Evolutionary conservation across 495 filamentous ascomycete genomes (phyloP).

Genomic region (Hypoxylon trugodes): DNA sequence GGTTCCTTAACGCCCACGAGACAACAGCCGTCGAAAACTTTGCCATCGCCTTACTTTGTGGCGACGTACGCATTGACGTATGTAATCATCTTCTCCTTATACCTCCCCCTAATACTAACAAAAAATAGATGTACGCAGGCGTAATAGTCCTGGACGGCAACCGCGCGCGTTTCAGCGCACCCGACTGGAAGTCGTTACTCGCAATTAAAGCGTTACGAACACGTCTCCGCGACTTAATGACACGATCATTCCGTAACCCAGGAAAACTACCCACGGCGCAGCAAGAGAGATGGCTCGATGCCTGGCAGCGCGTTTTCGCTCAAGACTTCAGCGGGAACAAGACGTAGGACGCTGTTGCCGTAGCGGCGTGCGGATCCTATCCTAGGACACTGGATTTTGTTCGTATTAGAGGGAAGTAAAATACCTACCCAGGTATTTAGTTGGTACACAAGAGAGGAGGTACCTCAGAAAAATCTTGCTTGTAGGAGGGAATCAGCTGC

Average conservation of each 20-base stretch:
- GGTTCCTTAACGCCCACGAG: constrained; percentile 87
- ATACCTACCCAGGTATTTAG: too few relatives aligned
- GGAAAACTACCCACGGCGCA: constrained; percentile 74
- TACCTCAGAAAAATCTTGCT: too few relatives aligned
- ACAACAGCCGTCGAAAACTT: constrained; percentile 84
- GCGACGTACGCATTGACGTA: constrained; percentile 83
- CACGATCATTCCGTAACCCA: constrained; percentile 72
- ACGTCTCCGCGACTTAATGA: constrained; percentile 74
- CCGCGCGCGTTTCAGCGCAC: constrained; percentile 81
- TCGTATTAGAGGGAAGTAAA: too few relatives aligned
- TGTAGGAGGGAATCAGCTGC: too few relatives aligned
- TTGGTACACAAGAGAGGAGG: too few relatives aligned
- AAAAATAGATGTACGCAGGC: constrained; percentile 76
- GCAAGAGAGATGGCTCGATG: constrained; percentile 76
- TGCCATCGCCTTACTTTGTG: constrained; percentile 82
- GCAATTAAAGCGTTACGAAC: constrained; percentile 79
- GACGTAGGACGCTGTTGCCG: constrained; percentile 11
- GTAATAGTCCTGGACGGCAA: constrained; percentile 86
- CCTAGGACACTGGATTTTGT: too few relatives aligned
- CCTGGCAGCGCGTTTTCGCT: constrained; percentile 65
- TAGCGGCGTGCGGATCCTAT: too few relatives aligned
- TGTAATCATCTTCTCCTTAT: neutral
- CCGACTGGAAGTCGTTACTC: constrained; percentile 91
- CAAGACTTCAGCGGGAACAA: constrained; percentile 42
- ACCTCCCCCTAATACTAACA: neutral